phyloP scores from a whole-genome alignment of 2,329 filamentous ascomycete species.

The Juglanconis oblonga region DNA sequence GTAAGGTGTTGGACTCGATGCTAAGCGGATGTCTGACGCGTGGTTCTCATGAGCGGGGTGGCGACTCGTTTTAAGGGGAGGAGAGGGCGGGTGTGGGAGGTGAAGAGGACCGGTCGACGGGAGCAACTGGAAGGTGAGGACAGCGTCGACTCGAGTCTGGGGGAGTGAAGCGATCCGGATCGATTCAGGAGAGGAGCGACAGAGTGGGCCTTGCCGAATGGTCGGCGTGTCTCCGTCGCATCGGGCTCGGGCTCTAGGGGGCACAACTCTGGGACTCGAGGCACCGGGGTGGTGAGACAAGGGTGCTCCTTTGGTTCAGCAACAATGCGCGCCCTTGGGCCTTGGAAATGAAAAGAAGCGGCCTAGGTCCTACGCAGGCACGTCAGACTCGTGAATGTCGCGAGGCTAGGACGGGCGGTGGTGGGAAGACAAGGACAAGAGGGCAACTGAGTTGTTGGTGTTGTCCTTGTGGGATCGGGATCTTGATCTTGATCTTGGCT shows the following conservation, averaged over 20 bases:
- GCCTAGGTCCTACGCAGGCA: too few relatives aligned
- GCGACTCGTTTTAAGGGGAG: slow-evolving; percentile 6
- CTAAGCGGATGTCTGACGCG: slow-evolving; percentile 8
- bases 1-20: slow-evolving; percentile 6
- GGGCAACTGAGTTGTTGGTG: too few relatives aligned
- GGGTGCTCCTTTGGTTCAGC: background rate
- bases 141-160: background rate
- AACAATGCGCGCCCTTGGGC: background rate
- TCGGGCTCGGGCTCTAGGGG: background rate
- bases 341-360: background rate
- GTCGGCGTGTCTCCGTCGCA: slow-evolving; percentile 18
- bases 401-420: too few relatives aligned
- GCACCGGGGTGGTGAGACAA: background rate
- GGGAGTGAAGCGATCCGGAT: slow-evolving; percentile 10
- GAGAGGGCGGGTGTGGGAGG: background rate
- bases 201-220: slow-evolving; percentile 17
- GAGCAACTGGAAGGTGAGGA: background rate
- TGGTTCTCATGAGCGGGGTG: slow-evolving; percentile 11
- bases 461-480: too few relatives aligned
- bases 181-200: slow-evolving; percentile 19
- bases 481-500: too few relatives aligned
- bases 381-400: too few relatives aligned
- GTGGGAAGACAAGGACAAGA: too few relatives aligned
- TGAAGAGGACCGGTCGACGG: slow-evolving; percentile 1
- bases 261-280: too few relatives aligned